Conservation (phyloP, 75 land plant genomes). For the Selaginella moellendorffii region DNA sequence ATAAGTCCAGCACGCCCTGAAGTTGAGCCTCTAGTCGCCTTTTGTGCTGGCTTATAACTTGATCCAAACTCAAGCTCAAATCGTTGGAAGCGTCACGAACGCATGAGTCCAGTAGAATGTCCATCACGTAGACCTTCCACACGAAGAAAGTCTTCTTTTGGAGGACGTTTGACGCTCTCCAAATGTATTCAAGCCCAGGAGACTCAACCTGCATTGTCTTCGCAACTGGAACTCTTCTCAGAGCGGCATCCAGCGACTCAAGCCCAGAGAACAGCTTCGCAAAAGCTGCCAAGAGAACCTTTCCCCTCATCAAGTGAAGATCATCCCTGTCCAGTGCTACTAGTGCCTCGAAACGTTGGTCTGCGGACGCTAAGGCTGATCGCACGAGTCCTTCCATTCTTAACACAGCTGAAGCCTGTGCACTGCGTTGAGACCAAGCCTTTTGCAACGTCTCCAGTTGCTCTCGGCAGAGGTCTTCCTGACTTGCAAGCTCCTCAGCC, state of each 20-base stretch:
- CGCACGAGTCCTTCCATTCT: conserved; percentile 36
- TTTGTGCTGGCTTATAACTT: conserved; percentile 36
- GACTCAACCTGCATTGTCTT: conserved; percentile 26
- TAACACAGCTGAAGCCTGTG: conserved; percentile 30
- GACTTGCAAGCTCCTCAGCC: conserved; percentile 79
- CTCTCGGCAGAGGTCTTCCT: conserved; percentile 67
- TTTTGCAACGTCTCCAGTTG: conserved; percentile 62
- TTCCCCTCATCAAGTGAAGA: conserved; percentile 38
- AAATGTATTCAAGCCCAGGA: conserved; percentile 41
- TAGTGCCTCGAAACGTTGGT: conserved; percentile 37
- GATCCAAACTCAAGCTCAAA: conserved; percentile 52
- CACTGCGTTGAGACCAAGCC: conserved; percentile 61
- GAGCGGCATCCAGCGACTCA: conserved; percentile 42
- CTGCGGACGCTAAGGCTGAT: conserved; percentile 37
- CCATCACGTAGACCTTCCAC: conserved; percentile 67
- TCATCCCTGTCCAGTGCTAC: conserved; percentile 28
- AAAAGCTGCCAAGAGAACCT: conserved; percentile 35
- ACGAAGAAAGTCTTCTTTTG: conserved; percentile 56
- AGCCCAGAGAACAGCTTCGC: conserved; percentile 53
- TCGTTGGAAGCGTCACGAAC: conserved; percentile 51
- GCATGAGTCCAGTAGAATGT: conserved; percentile 57
- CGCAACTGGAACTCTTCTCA: conserved; percentile 1
- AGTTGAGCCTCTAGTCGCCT: conserved; percentile 53
- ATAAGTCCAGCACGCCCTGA: conserved; percentile 38
- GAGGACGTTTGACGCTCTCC: conserved; percentile 32